Evolutionary conservation across 2,329 filamentous ascomycete species (phyloP).

Genomic region (Fonsecaea erecta): DNA sequence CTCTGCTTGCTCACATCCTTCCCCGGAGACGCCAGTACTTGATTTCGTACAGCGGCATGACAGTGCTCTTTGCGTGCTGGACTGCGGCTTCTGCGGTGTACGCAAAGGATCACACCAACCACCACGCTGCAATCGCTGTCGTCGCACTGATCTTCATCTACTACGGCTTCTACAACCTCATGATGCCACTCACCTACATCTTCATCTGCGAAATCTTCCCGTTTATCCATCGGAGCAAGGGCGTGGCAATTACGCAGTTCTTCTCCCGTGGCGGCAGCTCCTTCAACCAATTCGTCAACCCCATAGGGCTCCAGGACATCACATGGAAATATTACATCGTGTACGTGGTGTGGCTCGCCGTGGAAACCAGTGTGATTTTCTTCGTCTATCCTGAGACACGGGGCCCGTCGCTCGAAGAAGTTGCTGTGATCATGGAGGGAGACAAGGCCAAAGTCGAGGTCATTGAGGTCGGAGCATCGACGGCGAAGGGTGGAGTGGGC

Average conservation of each 20-base stretch:
- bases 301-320: slow-evolving; percentile 41
- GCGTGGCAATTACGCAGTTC: slow-evolving; percentile 37
- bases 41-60: slow-evolving; percentile 26
- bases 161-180: slow-evolving; percentile 47
- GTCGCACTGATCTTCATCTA: slow-evolving; percentile 52
- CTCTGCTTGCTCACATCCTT: slow-evolving; percentile 39
- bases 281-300: slow-evolving; percentile 32
- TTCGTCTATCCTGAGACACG: slow-evolving; percentile 41
- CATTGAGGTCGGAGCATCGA: slow-evolving; percentile 23
- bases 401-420: slow-evolving; percentile 39
- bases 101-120: slow-evolving; percentile 23
- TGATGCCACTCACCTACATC: slow-evolving; percentile 28
- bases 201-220: slow-evolving; percentile 51
- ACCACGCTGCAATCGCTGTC: slow-evolving; percentile 38
- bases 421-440: slow-evolving; percentile 36
- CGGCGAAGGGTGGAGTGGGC: slow-evolving; percentile 18
- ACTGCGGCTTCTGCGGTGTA: slow-evolving; percentile 27
- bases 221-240: slow-evolving; percentile 55
- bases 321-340: slow-evolving; percentile 48
- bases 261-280: slow-evolving; percentile 24
- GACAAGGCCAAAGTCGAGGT: slow-evolving; percentile 30
- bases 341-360: slow-evolving; percentile 39
- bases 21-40: slow-evolving; percentile 24
- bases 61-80: slow-evolving; percentile 26
- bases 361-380: slow-evolving; percentile 34